A percentile compares a stretch with the other conserved stretches of the same genome.
phyloP scores from a whole-genome alignment of 2,329 filamentous ascomycete species.

The Boeremia lycopersici region DNA sequence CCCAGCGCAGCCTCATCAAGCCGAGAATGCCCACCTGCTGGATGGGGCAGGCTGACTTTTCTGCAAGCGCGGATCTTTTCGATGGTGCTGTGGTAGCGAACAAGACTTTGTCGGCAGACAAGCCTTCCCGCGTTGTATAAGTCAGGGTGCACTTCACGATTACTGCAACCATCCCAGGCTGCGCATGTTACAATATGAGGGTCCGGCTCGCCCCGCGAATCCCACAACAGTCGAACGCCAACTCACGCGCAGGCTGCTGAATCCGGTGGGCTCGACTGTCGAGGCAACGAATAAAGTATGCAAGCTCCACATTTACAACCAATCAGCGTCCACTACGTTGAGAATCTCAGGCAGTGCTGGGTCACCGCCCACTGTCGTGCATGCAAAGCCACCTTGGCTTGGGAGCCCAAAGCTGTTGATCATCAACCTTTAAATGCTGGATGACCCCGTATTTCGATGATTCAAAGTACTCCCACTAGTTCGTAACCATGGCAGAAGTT shows the following conservation, averaged over 20 bases:
- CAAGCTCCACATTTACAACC: slow-evolving; percentile 33
- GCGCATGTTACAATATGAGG: slow-evolving; percentile 2
- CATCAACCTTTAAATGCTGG: slow-evolving; percentile 36
- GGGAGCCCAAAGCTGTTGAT: slow-evolving; percentile 35
- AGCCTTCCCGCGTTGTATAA: not conserved
- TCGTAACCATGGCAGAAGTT: slow-evolving; percentile 28
- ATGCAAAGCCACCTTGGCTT: slow-evolving; percentile 40
- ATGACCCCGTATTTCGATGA: slow-evolving; percentile 29
- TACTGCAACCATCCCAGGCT: not conserved
- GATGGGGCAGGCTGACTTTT: too few species aligned
- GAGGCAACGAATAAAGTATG: slow-evolving; percentile 38
- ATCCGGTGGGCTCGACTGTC: slow-evolving; percentile 34
- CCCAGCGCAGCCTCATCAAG: not conserved
- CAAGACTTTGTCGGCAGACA: too few species aligned
- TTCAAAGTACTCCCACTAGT: slow-evolving; percentile 11
- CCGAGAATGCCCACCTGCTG: not conserved
- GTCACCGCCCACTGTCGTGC: slow-evolving; percentile 42
- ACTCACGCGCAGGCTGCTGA: slow-evolving; percentile 27
- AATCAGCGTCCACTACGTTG: slow-evolving; percentile 47
- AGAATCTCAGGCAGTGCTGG: slow-evolving; percentile 37
- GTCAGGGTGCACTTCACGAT: not conserved
- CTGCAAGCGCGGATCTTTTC: too few species aligned
- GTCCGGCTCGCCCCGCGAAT: slow-evolving; percentile 25
- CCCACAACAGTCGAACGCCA: slow-evolving; percentile 26
- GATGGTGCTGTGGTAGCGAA: too few species aligned